These are phyloP conservation scores for Abelmoschus esculentus DNA, from an alignment of 345 rosid species.

Conservation along the genomic window DNA sequence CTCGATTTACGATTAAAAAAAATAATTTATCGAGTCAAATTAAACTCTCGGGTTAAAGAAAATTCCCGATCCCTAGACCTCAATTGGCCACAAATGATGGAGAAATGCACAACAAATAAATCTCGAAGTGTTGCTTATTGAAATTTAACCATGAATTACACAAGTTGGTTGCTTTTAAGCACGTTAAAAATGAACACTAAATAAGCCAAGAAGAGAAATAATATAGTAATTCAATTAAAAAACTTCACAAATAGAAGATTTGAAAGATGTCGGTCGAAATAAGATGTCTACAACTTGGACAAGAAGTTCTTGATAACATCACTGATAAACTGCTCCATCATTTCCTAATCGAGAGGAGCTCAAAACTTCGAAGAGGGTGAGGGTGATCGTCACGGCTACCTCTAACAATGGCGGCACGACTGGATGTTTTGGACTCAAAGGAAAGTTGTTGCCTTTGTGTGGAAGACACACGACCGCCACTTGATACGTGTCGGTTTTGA, in stretches of 20 bases:
- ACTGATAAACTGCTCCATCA: slow-evolving; percentile 4
- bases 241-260: background rate
- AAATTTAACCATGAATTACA: background rate
- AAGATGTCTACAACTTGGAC: background rate
- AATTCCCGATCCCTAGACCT: too few species aligned
- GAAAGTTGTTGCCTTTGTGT: slow-evolving; percentile 50
- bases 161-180: background rate
- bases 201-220: background rate
- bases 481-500: slow-evolving; percentile 44
- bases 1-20: too few species aligned
- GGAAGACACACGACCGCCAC: slow-evolving; percentile 50
- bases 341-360: slow-evolving; percentile 56
- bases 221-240: background rate
- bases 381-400: slow-evolving; percentile 45
- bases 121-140: background rate
- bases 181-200: background rate
- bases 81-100: too few species aligned
- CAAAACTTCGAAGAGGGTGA: slow-evolving; percentile 49
- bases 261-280: background rate
- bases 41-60: too few species aligned
- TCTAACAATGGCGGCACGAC: slow-evolving; percentile 43
- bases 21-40: too few species aligned
- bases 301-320: background rate
- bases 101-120: too few species aligned
- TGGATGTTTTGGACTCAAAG: slow-evolving; percentile 40